Base-by-base conservation (phyloP, 305 asterid genomes). In the Solanum aculeatissimum region DNA sequence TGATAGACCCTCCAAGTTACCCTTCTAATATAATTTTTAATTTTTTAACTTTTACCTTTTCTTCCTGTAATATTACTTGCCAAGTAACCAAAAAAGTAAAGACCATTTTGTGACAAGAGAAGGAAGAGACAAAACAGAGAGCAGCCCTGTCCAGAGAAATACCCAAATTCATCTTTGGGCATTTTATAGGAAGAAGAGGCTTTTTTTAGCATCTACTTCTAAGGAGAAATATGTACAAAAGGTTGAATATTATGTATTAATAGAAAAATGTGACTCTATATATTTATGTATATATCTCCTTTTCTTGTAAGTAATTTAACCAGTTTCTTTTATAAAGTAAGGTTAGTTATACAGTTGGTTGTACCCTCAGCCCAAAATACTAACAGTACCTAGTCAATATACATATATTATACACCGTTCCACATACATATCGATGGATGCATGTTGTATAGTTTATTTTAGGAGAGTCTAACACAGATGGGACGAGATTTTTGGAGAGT, bases 131-230 rank as follows among this genome's bases (percentile, higher is more conserved):
- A 53, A 86, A 86, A 85, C 51, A 78, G 85, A 84, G 87, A 86
- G 74, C 84, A 85, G 97, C 95, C 97, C 93, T 90, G 94, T 91
- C 91, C 95, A 84, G 78, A 75, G 84, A 89, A 90, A 87, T 86
- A 88, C 88, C 91, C 88, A 86, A 80, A 45, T 63, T 85, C 65
- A 83, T 54, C 74, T 87, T 83, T 91, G 93, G 90, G 89, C 84
- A 86, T 91, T 81, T 90, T 88, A 85, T 89, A 57, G 89, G 92
- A 88, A 88, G 91, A 89, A 86, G 95, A 89, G 94, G 97, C 93
- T 90, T 89, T 89, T 82, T 74, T 65, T 69, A 80, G 74, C 85
- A 58, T 85, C 84, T 85, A 81, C 84, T 45, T 82, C 79, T 85
- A 87, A 83, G 78, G 63, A 81, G 16, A 51, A 66, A 81, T 82